Evolutionary conservation across 768 basidiomycete genomes (phyloP), one percentile per base, ranked within the genome.

Genomic region (Trametes cingulata): DNA sequence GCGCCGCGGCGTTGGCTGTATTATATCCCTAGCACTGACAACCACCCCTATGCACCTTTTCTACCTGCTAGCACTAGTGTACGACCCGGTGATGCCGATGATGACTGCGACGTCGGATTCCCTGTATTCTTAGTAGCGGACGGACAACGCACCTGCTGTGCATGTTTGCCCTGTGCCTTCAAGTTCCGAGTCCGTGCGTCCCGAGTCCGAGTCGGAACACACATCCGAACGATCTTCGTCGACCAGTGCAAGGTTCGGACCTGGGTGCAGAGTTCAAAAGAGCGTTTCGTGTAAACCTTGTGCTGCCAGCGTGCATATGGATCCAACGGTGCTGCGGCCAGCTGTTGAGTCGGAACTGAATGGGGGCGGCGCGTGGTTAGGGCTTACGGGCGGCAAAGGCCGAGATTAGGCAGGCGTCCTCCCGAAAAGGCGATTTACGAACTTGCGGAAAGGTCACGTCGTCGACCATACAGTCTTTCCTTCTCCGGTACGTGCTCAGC

Each of bases 351-450:
- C 29, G 40, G 41, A 19, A 43, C 12, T 33, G 40, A 49, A 33
- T 56, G 47, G 25, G 39, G 46, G 22, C 17, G 22, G 14, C 37
- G 36, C 50, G 43, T 51, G 60, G 54, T 61, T 61, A 56, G 60
- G 53, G 48, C 48, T 49, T 41, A 41, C 40, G 40, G 42, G 55
- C 63, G 63, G 63, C 63, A 60, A 60, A 15, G 40, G 50, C 54
- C 63, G 63, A 61, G 63, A 60, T 59, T 64, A 52, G 49, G 42
- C 49, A 57, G 54, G 59, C 45, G 51, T 36, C 46, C 49, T 53
- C 63, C 63, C 49, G 59, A 60, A 64, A 60, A 42, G 63, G 63
- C 55, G 48, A 58, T 50, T 52, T 47, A 48, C 43, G 60, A 57
- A 62, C 60, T 40, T 50, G 46, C 29, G 19, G n/a, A 40, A 45